Conservation (phyloP, 768 basidiomycete genomes). For the Suillus hirtellus region DNA sequence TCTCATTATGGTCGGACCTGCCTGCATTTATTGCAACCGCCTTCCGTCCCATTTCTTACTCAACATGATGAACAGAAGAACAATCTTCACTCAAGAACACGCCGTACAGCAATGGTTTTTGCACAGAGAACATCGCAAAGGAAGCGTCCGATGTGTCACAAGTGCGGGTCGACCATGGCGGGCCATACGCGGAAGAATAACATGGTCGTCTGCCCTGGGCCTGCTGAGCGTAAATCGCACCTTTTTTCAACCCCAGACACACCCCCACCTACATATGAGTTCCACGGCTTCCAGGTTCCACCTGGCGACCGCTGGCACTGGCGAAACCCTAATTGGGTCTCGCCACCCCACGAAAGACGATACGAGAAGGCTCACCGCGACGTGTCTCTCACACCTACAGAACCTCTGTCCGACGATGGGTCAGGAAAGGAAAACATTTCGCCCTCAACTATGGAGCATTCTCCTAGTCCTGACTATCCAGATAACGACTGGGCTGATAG, state of each 20-base stretch:
- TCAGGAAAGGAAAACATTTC: constrained; percentile 7
- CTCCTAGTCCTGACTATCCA: constrained; percentile 12
- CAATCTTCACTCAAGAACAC: neutral
- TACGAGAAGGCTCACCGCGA: neutral
- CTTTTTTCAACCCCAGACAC: constrained; percentile 31
- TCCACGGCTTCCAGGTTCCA: constrained; percentile 27
- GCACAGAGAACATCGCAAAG: constrained; percentile 16
- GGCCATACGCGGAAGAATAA: constrained; percentile 35
- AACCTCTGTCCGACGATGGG: constrained; percentile 27
- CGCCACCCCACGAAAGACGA: constrained; percentile 27
- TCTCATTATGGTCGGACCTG: constrained; percentile 1
- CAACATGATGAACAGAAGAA: constrained; percentile 5
- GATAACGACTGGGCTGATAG: constrained; percentile 11
- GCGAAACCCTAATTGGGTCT: constrained; percentile 36
- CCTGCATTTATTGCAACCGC: neutral
- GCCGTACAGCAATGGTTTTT: constrained; percentile 2
- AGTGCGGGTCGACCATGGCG: constrained; percentile 33
- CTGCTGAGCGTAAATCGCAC: constrained; percentile 21
- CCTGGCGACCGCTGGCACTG: constrained; percentile 35
- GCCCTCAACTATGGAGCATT: neutral
- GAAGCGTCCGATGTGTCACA: constrained; percentile 37
- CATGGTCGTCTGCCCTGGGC: constrained; percentile 28
- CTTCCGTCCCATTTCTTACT: constrained; percentile 8
- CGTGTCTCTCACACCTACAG: constrained; percentile 31
- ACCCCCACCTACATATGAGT: constrained; percentile 25